phyloP scores from a whole-genome alignment of 169 alveolate genomes.

The Neospora caninum region DNA sequence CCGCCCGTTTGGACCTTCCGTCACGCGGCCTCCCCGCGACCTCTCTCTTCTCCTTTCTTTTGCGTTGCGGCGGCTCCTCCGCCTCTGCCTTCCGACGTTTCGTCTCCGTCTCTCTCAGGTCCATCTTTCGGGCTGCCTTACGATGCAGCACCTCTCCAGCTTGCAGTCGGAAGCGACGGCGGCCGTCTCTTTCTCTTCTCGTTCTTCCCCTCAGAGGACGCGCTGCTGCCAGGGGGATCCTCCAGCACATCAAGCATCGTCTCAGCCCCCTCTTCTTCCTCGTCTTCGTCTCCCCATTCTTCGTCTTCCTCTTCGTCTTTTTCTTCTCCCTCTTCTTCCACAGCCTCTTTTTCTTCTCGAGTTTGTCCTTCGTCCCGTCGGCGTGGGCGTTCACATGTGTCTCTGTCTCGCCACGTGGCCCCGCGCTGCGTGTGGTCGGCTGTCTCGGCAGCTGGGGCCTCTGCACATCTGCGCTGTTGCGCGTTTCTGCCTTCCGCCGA shows the following conservation, averaged over 20 bases:
- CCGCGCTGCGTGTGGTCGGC: not conserved
- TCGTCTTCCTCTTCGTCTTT: not conserved
- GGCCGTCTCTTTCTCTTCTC: not conserved
- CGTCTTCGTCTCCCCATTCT: not conserved
- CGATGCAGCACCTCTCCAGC: not conserved
- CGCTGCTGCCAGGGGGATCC: not conserved
- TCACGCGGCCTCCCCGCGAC: not conserved
- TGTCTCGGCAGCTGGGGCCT: not conserved
- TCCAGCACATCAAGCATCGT: no score
- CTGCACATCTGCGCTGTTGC: not conserved
- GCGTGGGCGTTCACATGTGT: no score
- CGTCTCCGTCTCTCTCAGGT: not conserved
- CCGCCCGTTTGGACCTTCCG: slow-evolving; percentile 23
- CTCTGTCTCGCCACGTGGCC: not conserved
- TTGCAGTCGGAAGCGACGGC: not conserved
- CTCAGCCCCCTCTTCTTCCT: not conserved
- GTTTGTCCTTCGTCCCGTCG: no score
- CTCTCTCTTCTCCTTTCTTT: not conserved
- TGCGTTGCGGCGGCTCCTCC: slow-evolving; percentile 10
- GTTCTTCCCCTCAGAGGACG: not conserved
- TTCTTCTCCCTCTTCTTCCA: no score
- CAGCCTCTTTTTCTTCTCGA: no score
- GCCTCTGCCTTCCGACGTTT: not conserved
- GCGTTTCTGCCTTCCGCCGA: not conserved
- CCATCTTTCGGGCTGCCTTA: not conserved